Evolutionary conservation across 2,329 filamentous ascomycete genomes (phyloP).

Genomic region (Fusarium sp.): DNA sequence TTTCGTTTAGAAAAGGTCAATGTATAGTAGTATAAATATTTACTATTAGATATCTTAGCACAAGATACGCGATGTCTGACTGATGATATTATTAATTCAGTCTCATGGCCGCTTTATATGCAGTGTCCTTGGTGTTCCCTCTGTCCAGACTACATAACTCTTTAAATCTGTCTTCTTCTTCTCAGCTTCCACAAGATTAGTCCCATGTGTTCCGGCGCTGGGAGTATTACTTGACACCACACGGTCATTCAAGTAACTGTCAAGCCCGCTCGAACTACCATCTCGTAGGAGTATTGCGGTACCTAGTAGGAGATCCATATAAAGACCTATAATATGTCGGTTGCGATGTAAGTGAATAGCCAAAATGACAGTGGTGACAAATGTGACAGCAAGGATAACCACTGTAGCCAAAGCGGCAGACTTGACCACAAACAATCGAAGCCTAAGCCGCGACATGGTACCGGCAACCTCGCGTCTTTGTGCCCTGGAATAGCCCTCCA

Average conservation of each 20-base stretch:
- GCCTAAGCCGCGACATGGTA: not conserved
- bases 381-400: not conserved
- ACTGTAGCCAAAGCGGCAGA: not conserved
- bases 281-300: not conserved
- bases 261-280: not conserved
- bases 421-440: not conserved
- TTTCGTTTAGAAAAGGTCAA: too few species aligned
- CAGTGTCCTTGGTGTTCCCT: too few species aligned
- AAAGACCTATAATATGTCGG: not conserved
- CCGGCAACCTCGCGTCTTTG: not conserved
- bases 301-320: not conserved
- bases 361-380: not conserved
- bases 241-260: not conserved
- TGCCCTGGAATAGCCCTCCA: not conserved
- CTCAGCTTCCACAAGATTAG: not conserved
- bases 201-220: rapidly evolving
- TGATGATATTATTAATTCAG: not conserved
- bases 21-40: too few species aligned
- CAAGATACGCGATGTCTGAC: too few species aligned
- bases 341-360: not conserved
- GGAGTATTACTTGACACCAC: rapidly evolving
- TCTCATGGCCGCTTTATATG: too few species aligned
- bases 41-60: too few species aligned
- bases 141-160: too few species aligned
- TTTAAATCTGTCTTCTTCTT: rapidly evolving